Evolutionary conservation across 1,284 basidiomycete genomes (phyloP).

Genomic region (Peniophora sp.): DNA sequence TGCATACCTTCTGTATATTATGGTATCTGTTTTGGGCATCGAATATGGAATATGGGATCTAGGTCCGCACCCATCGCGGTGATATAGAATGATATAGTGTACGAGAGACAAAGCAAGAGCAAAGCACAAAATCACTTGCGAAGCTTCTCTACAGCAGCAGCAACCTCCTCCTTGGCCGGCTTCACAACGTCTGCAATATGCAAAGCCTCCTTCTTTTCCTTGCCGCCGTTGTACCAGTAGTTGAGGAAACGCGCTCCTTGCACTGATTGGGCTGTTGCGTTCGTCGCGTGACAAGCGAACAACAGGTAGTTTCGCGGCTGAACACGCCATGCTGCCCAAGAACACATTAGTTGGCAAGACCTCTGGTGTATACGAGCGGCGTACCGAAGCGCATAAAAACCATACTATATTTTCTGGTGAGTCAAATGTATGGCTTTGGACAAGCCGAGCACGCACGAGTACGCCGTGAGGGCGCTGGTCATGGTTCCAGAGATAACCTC

Average conservation of each 20-base stretch:
- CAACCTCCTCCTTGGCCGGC: slow-evolving; percentile 33
- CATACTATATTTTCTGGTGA: slow-evolving; percentile 47
- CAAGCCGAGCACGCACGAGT: slow-evolving; percentile 66
- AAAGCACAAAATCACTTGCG: background rate
- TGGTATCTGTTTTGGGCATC: background rate
- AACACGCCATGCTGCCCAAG: slow-evolving; percentile 76
- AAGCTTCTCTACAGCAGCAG: slow-evolving; percentile 37
- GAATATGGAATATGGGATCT: background rate
- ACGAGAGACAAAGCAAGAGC: background rate
- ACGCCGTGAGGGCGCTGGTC: slow-evolving; percentile 82
- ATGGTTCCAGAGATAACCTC: slow-evolving; percentile 93
- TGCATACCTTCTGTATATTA: background rate
- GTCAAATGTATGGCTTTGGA: background rate
- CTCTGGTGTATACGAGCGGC: slow-evolving; percentile 12
- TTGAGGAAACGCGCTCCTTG: slow-evolving; percentile 84
- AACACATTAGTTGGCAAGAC: background rate
- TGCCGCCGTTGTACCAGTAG: slow-evolving; percentile 82
- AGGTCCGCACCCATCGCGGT: background rate
- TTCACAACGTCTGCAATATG: slow-evolving; percentile 14
- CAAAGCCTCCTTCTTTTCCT: slow-evolving; percentile 37
- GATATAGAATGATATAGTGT: background rate
- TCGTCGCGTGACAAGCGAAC: slow-evolving; percentile 89
- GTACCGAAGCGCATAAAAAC: slow-evolving; percentile 94
- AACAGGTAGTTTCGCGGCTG: slow-evolving; percentile 92
- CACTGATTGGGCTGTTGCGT: slow-evolving; percentile 76